A percentile compares a stretch with the other conserved stretches of the same genome.
Conservation (phyloP, 805 yeast species). For the Lipomyces kockii region DNA sequence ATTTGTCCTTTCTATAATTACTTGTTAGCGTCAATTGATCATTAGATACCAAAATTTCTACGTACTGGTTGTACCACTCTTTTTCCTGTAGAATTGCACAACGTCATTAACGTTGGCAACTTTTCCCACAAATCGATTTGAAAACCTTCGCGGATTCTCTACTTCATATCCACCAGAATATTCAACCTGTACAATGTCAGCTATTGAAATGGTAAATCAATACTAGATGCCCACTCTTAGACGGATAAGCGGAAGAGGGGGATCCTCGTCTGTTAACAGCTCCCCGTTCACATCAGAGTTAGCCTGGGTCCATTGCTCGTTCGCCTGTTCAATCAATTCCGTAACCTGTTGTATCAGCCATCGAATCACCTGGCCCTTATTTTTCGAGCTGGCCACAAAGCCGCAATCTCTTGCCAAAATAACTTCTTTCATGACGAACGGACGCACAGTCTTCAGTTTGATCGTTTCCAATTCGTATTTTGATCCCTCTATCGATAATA, state of each 20-base stretch:
- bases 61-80: conserved; percentile 41
- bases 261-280: conserved; percentile 44
- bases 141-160: conserved; percentile 86
- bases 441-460: conserved; percentile 72
- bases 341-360: conserved; percentile 71
- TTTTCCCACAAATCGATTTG: conserved; percentile 84
- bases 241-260: conserved; percentile 82
- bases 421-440: conserved; percentile 76
- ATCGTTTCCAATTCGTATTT: conserved; percentile 64
- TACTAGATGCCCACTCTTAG: conserved; percentile 53
- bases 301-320: conserved; percentile 52
- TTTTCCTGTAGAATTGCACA: conserved; percentile 66
- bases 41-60: conserved; percentile 7
- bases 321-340: conserved; percentile 63
- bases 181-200: conserved; percentile 53
- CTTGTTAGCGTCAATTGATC: neutral
- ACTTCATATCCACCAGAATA: conserved; percentile 90
- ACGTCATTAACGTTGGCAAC: conserved; percentile 93
- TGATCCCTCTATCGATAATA: conserved; percentile 65
- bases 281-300: conserved; percentile 41
- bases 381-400: conserved; percentile 63
- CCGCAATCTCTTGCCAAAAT: conserved; percentile 57
- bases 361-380: conserved; percentile 62
- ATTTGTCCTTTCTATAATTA: conserved; percentile 16
- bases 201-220: neutral